Evolutionary conservation across 176 grass and related monocot genomes (phyloP).

Genomic region (Chloris gayana): DNA sequence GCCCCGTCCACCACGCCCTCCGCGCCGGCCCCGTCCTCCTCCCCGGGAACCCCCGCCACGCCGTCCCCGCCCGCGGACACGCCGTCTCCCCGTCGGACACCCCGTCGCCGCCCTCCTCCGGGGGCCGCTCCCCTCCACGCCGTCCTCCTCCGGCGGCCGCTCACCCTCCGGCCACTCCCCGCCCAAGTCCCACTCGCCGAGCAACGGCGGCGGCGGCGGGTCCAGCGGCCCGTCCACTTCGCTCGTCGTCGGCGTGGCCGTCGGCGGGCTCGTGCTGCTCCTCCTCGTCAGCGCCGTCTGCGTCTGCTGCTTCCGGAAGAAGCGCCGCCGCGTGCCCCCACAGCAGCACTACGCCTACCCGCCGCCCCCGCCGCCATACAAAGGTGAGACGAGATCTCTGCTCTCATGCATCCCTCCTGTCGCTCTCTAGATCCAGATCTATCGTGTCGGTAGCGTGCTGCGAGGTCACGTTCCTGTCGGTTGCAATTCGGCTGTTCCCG

Average conservation of each 20-base stretch:
- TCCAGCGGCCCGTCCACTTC: slow-evolving; percentile 38
- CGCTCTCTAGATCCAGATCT: slow-evolving; percentile 54
- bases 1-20: slow-evolving; percentile 21
- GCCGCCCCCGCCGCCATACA: slow-evolving; percentile 49
- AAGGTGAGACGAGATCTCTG: slow-evolving; percentile 33
- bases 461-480: slow-evolving; percentile 6
- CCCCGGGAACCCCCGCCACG: not conserved
- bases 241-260: slow-evolving; percentile 48
- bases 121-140: slow-evolving; percentile 20
- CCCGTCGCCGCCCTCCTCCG: slow-evolving; percentile 36
- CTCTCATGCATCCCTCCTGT: not conserved
- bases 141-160: slow-evolving; percentile 21
- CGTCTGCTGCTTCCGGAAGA: slow-evolving; percentile 69
- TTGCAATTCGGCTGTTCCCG: slow-evolving; percentile 29
- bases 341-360: slow-evolving; percentile 47
- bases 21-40: not conserved
- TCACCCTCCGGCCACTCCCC: slow-evolving; percentile 19
- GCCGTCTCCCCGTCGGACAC: slow-evolving; percentile 29
- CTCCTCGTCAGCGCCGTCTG: slow-evolving; percentile 56
- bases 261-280: slow-evolving; percentile 53
- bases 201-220: slow-evolving; percentile 1
- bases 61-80: slow-evolving; percentile 41
- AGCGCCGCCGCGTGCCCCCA: slow-evolving; percentile 40
- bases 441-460: not conserved
- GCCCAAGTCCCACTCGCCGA: slow-evolving; percentile 14